Conservation (phyloP, 495 filamentous ascomycete genomes). For the Daldinia concentrica region DNA sequence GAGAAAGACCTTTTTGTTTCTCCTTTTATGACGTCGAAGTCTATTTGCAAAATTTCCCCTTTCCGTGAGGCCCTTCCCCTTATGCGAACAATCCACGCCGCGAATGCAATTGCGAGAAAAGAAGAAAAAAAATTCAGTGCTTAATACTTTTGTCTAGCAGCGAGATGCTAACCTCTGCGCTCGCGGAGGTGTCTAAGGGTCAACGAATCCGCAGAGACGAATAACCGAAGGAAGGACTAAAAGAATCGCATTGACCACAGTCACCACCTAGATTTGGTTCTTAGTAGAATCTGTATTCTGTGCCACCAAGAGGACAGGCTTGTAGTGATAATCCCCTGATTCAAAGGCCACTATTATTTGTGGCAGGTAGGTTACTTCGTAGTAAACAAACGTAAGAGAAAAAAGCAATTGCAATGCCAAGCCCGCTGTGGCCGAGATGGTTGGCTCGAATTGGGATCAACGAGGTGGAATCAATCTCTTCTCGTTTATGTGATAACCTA, state of each 20-base stretch:
- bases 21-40: conserved; percentile 44
- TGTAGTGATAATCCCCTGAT: conserved; percentile 1
- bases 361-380: conserved; percentile 8
- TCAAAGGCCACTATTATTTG: conserved; percentile 13
- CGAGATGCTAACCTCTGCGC: conserved; percentile 13
- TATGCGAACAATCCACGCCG: conserved; percentile 45
- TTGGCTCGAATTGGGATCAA: background rate
- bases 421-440: conserved; percentile 6
- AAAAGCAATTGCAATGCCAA: background rate
- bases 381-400: conserved; percentile 17
- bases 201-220: conserved; percentile 6
- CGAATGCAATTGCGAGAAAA: conserved; percentile 45
- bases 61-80: conserved; percentile 38
- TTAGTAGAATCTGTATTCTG: background rate
- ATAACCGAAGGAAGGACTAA: conserved; percentile 11
- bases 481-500: background rate
- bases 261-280: conserved; percentile 5
- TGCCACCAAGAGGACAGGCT: conserved; percentile 12
- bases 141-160: conserved; percentile 44
- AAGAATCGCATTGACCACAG: conserved; percentile 8
- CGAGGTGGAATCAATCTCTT: conserved; percentile 1
- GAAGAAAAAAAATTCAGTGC: conserved; percentile 30
- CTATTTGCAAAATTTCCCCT: conserved; percentile 43
- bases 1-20: conserved; percentile 39
- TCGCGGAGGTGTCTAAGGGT: conserved; percentile 4